phyloP scores from a whole-genome alignment of 768 basidiomycete species.

The Lepiota subincarnata region DNA sequence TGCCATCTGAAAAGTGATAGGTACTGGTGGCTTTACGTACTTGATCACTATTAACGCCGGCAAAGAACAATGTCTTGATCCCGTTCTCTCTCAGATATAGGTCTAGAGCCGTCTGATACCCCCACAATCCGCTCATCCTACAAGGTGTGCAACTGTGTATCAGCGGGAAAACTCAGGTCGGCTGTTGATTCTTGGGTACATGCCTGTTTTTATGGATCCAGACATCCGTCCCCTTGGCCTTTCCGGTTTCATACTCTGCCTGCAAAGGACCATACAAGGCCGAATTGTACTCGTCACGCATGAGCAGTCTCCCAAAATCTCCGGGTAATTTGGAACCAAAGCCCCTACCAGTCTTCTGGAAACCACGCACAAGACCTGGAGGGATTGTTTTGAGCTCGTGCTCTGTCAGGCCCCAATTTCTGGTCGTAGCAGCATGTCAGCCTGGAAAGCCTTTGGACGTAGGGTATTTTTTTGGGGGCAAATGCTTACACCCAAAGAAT shows the following conservation, averaged over 20 bases:
- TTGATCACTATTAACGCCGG: slow-evolving; percentile 67
- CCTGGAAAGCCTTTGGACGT: too few species aligned
- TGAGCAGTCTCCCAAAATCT: slow-evolving; percentile 50
- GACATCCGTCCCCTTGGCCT: slow-evolving; percentile 53
- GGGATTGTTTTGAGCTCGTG: slow-evolving; percentile 59
- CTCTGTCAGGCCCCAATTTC: slow-evolving; percentile 71
- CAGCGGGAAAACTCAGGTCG: neutral
- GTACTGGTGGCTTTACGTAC: slow-evolving; percentile 24
- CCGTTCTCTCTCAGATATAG: slow-evolving; percentile 61
- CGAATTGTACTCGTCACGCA: slow-evolving; percentile 56
- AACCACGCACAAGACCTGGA: slow-evolving; percentile 53
- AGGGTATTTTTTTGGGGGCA: too few species aligned
- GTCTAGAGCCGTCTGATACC: slow-evolving; percentile 57
- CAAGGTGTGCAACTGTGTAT: neutral
- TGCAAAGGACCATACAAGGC: slow-evolving; percentile 64
- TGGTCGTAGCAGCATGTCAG: slow-evolving; percentile 18
- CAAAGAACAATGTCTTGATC: slow-evolving; percentile 56
- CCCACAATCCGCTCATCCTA: slow-evolving; percentile 68
- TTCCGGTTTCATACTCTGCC: slow-evolving; percentile 46
- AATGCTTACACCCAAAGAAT: slow-evolving; percentile 62
- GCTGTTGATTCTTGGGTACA: neutral
- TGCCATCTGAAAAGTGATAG: neutral
- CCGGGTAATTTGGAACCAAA: slow-evolving; percentile 54
- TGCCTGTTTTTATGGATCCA: slow-evolving; percentile 74
- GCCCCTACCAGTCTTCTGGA: slow-evolving; percentile 45